Conservation (phyloP, 805 yeast species). For the Ogataea haglerorum region DNA sequence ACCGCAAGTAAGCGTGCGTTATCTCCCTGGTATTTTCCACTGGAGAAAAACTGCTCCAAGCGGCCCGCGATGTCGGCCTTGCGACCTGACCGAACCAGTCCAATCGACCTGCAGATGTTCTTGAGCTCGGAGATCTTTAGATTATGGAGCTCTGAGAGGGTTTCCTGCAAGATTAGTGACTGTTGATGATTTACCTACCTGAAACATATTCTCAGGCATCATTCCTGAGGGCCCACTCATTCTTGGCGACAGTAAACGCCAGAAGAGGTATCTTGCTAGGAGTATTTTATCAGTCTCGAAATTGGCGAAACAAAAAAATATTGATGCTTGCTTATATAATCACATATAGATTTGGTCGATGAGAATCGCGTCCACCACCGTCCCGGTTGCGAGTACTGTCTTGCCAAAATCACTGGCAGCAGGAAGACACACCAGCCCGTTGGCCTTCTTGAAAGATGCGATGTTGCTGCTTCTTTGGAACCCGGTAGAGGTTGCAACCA, state of each 20-base stretch:
- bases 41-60: conserved; percentile 42
- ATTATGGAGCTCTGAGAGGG: conserved; percentile 30
- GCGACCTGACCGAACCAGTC: conserved; percentile 50
- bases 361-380: conserved; percentile 26
- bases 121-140: conserved; percentile 53
- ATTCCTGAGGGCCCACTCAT: conserved; percentile 16
- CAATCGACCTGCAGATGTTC: conserved; percentile 47
- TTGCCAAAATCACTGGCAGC: conserved; percentile 22
- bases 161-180: conserved; percentile 21
- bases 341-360: conserved; percentile 19
- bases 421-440: conserved; percentile 44
- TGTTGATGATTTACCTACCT: conserved; percentile 9
- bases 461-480: conserved; percentile 50
- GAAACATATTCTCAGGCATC: conserved; percentile 17
- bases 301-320: not conserved
- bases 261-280: conserved; percentile 1
- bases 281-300: not conserved
- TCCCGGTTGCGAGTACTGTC: conserved; percentile 18
- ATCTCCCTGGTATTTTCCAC: conserved; percentile 39
- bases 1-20: conserved; percentile 43
- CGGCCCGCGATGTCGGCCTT: conserved; percentile 61
- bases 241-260: conserved; percentile 2
- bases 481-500: conserved; percentile 44
- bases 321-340: conserved; percentile 1
- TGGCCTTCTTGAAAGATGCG: conserved; percentile 45